phyloP scores from a whole-genome alignment of 441 rosid genomes.

The Corymbia calophylla region DNA sequence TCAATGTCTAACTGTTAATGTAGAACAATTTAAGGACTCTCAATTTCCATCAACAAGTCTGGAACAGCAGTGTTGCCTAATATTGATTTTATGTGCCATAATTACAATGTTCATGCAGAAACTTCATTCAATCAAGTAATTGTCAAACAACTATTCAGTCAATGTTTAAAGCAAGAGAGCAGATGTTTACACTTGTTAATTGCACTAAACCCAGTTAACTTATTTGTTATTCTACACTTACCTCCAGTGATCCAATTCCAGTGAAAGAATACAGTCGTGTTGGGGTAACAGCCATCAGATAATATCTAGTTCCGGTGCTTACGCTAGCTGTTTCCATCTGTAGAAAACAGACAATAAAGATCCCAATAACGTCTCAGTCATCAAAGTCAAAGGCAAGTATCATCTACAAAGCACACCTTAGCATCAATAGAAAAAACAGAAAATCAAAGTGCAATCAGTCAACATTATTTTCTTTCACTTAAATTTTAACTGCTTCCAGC shows the following conservation, averaged over 20 bases:
- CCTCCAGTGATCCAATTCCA: conserved; percentile 90
- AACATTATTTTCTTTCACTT: background rate
- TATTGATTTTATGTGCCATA: background rate
- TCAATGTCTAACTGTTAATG: background rate
- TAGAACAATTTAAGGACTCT: background rate
- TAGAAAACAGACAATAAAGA: conserved; percentile 4
- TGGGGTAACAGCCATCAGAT: conserved; percentile 99
- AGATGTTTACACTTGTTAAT: background rate
- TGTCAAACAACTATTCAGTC: background rate
- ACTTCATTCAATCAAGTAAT: background rate
- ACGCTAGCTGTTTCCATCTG: conserved; percentile 93
- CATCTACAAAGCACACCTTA: background rate
- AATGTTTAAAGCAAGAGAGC: background rate
- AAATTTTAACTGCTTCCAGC: background rate
- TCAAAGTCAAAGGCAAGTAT: background rate
- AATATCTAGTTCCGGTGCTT: conserved; percentile 74
- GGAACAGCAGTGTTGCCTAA: background rate
- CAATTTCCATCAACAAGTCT: background rate
- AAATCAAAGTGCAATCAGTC: background rate
- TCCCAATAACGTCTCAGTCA: background rate
- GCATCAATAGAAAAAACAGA: background rate
- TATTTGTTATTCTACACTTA: conserved; percentile 23
- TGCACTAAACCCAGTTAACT: background rate
- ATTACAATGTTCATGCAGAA: background rate
- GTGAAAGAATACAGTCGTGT: conserved; percentile 96